A percentile compares a stretch with the other conserved stretches of the same genome.
Evolutionary conservation across 441 rosid genomes (phyloP).

Genomic region (Populus trichocarpa): DNA sequence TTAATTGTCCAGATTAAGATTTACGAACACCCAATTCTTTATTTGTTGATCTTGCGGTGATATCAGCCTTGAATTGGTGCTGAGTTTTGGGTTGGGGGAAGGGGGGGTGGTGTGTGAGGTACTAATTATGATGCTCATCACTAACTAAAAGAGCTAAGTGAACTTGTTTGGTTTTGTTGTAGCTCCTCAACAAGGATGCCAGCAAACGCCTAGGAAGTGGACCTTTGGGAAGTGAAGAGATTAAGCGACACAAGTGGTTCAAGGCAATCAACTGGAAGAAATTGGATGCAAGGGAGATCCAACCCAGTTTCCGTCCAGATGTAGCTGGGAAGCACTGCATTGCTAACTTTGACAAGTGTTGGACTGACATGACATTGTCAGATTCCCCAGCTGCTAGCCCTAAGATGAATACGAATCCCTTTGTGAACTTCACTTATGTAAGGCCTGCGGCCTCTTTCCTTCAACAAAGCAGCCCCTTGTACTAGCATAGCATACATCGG

Average conservation of each 20-base stretch:
- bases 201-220: constrained; percentile 77
- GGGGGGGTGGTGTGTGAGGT: neutral
- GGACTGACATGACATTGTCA: constrained; percentile 82
- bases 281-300: constrained; percentile 62
- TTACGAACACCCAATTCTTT: too few relatives aligned
- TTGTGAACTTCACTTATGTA: constrained; percentile 60
- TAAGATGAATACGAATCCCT: constrained; percentile 53
- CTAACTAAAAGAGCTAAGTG: neutral
- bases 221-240: constrained; percentile 60
- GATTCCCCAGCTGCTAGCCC: constrained; percentile 93
- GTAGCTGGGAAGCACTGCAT: constrained; percentile 78
- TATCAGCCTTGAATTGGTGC: too few relatives aligned
- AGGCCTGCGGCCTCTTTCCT: constrained; percentile 71
- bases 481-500: neutral
- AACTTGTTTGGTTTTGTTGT: constrained; percentile 9
- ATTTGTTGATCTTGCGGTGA: too few relatives aligned
- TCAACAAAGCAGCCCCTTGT: constrained; percentile 28
- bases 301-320: constrained; percentile 77
- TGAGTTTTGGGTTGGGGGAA: too few relatives aligned
- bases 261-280: constrained; percentile 84
- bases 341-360: constrained; percentile 78
- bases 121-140: neutral
- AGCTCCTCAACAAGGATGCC: constrained; percentile 86
- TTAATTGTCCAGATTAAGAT: too few relatives aligned
- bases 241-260: constrained; percentile 87